These are phyloP conservation scores for Emmonsiellopsis sp. DNA, from an alignment of 2,329 filamentous ascomycete species.

Conservation along the genomic window DNA sequence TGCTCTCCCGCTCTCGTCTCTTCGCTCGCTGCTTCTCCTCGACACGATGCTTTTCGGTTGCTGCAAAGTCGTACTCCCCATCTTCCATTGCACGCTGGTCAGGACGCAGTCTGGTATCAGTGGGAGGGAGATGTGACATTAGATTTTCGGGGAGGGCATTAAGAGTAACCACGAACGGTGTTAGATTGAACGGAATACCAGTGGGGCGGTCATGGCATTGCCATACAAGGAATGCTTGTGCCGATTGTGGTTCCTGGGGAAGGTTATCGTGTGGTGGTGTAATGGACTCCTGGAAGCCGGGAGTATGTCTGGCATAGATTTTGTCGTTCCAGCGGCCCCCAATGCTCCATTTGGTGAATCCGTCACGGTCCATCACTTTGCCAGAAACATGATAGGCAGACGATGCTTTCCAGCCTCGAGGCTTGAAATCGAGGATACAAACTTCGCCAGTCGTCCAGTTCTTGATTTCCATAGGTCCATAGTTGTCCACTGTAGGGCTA, in stretches of 20 bases:
- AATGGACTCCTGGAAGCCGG: conserved; percentile 72
- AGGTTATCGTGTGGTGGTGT: conserved; percentile 43
- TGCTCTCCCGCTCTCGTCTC: conserved; percentile 61
- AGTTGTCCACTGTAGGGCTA: conserved; percentile 94
- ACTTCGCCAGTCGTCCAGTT: conserved; percentile 93
- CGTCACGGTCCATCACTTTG: conserved; percentile 69
- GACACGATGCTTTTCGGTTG: conserved; percentile 84
- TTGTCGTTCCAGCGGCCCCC: conserved; percentile 97
- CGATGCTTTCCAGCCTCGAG: conserved; percentile 88
- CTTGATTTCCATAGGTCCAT: conserved; percentile 92
- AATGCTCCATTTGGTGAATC: conserved; percentile 77
- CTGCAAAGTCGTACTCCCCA: conserved; percentile 89
- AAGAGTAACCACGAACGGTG: conserved; percentile 87
- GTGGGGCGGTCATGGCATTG: conserved; percentile 71
- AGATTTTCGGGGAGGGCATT: conserved; percentile 88
- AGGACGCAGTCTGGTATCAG: conserved; percentile 82
- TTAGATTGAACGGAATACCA: conserved; percentile 92
- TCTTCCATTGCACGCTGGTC: conserved; percentile 98
- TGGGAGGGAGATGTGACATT: conserved; percentile 68
- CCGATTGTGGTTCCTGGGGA: conserved; percentile 51
- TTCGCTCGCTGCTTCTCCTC: conserved; percentile 83
- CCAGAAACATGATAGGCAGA: conserved; percentile 83
- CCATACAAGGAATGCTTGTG: conserved; percentile 83
- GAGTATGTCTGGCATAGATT: conserved; percentile 85
- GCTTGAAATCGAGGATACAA: conserved; percentile 86